Base-by-base conservation (phyloP, 768 basidiomycete species). In the Roridomyces roridus region DNA sequence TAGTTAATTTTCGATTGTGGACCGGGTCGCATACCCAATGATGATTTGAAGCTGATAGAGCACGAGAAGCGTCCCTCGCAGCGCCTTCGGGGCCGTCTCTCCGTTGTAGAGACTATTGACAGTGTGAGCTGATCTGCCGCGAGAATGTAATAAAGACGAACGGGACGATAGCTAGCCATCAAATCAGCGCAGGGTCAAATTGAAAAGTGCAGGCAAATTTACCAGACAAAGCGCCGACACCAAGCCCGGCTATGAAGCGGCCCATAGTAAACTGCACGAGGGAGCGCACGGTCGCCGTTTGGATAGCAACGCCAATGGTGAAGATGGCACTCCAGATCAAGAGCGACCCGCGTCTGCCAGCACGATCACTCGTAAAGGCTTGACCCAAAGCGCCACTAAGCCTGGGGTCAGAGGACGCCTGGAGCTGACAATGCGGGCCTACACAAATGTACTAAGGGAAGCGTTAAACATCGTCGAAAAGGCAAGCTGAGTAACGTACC, bases 11-110 rank as follows among this genome's bases (percentile, higher is more conserved):
- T 20, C 14, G 9, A 15, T 35, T n/a, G 9, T 11, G n/a, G n/a
- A 45, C 18, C 23, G 14, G n/a, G 6, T 10, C 34, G 45, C 78
- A 35, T 64, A 87, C 88, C 87, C 88, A 12, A 80, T 74, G 64
- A 90, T 89, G 59, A 92, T 89, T 68, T 90, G 88, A 12, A 91
- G 74, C 66, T 92, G 90, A 65, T 92, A 92, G 17, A 92, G 73
- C 2, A 89, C 88, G 25, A 93, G 73, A 10, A 84, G 69, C 18
- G 87, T 82, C 8, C 90, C 91, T 66, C 91, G 83, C 53, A 92
- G 78, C 1, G 83, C 79, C 65, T 90, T 90, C 0, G 91, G 91
- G 0, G 89, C 83, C 0, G 89, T 88, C 71, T 92, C 90, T 35
- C 90, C 89, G 60, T 88, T 90, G 68, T 91, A 92, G 7, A 92